phyloP scores from a whole-genome alignment of 2,329 filamentous ascomycete genomes.

The Bipolaris zeicola region DNA sequence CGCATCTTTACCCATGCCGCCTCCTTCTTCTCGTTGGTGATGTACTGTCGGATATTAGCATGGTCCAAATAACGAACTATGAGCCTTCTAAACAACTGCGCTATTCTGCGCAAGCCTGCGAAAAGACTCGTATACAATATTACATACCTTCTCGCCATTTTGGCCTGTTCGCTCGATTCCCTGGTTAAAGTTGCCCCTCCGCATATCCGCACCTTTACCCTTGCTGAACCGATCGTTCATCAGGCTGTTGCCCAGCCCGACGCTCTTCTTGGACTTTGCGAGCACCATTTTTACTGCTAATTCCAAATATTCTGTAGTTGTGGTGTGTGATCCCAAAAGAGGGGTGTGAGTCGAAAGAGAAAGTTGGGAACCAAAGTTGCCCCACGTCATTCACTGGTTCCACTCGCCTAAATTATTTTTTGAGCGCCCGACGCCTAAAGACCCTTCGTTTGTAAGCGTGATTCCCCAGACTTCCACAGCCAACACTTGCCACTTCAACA shows the following conservation, averaged over 20 bases:
- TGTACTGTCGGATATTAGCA: slow-evolving; percentile 64
- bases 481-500: slow-evolving; percentile 9
- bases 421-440: slow-evolving; percentile 18
- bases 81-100: background rate
- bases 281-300: slow-evolving; percentile 64
- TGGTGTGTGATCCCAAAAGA: slow-evolving; percentile 22
- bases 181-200: slow-evolving; percentile 66
- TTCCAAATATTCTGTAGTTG: slow-evolving; percentile 21
- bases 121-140: background rate
- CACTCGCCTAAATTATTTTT: slow-evolving; percentile 65
- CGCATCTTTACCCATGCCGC: slow-evolving; percentile 99
- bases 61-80: slow-evolving; percentile 28
- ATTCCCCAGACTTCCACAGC: slow-evolving; percentile 29
- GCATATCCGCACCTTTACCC: slow-evolving; percentile 82
- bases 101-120: background rate
- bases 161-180: slow-evolving; percentile 74
- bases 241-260: slow-evolving; percentile 93
- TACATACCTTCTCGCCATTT: slow-evolving; percentile 73
- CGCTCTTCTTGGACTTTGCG: slow-evolving; percentile 92
- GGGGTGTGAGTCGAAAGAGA: slow-evolving; percentile 26
- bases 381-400: slow-evolving; percentile 61
- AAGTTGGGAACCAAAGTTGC: slow-evolving; percentile 29
- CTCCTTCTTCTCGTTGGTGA: slow-evolving; percentile 88
- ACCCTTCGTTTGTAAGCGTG: slow-evolving; percentile 38
- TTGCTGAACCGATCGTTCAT: slow-evolving; percentile 99